Evolutionary conservation across 2,329 filamentous ascomycete genomes (phyloP), one percentile per base, ranked within the genome.

Genomic region (Gliomastix tumulicola): DNA sequence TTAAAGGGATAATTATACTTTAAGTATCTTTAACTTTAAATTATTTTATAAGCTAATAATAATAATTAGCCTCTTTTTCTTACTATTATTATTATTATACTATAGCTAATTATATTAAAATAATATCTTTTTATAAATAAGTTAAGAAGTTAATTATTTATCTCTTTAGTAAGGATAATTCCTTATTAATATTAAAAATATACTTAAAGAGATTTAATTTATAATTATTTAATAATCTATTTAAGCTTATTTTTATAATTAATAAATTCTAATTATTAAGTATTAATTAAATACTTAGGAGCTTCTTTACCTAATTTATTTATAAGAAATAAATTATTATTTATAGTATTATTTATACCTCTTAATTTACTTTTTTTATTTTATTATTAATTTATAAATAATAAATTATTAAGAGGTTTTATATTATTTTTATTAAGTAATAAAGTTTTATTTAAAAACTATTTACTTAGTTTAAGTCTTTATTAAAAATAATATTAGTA

Each of bases 221-320:
- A 31, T 17, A 28, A 17, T 34, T 22, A 21, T 8, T 10, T 16
- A 13, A 11, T 34, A 34, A 34, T 23, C 10, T 21, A 37, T 13
- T 18, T 36, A 9, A 36, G 25, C n/a, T 36, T 16, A 31, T 12
- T 17, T 36, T 30, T 30, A 10, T 3, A 16, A 32, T 18, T 37
- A 37, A 10, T 21, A 23, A 19, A 6, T 28, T 12, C 8, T 31
- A 12, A 31, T 9, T 8, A 12, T 31, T 31, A 31, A 31, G 9
- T 31, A 31, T 11, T 12, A 31, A 9, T 31, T 12, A 17, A 9
- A 31, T 31, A 31, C 9, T 9, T 31, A 12, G 16, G 9, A 15
- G 21, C 25, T 13, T 17, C 23, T 31, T 9, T 12, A 31, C 11
- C 16, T 12, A 12, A 17, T 12, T 31, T 31, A 31, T 12, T 18